Evolutionary conservation across 768 basidiomycete genomes (phyloP), one percentile per base, ranked within the genome.

Genomic region (Dioszegia aurantiaca): DNA sequence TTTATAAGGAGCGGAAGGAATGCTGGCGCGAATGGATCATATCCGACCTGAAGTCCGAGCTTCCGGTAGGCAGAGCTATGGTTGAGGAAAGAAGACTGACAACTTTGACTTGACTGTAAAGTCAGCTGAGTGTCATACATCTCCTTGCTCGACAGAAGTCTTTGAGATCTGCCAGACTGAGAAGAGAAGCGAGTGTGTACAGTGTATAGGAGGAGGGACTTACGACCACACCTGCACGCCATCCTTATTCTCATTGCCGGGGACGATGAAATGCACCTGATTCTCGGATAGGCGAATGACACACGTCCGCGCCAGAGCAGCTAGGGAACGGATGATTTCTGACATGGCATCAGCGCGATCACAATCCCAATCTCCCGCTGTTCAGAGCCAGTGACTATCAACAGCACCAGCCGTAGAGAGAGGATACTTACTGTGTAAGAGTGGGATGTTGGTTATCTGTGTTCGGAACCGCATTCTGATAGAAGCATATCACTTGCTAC

Each of bases 151-250:
- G 45, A n/a, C n/a, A n/a, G n/a, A n/a, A n/a, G n/a, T n/a, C n/a
- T n/a, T n/a, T 47, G 26, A 19, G 11, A 52, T 14, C 42, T 21
- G 6, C 5, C 2, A 12, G 21, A 24, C 27, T 27, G 21, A 16
- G 46, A 12, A 30, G 27, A 48, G 16, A 33, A 16, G 27, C 16
- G 24, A 48, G 19, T 27, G 36, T 23, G 54, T n/a, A n/a, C n/a
- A n/a, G n/a, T n/a, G n/a, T n/a, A n/a, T n/a, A 39, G 11, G 10
- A 1, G 31, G 4, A 31, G 3, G 24, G 23, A 67, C 75, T 68
- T 53, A 76, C 75, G 75, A 76, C 75, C 75, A 77, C 1, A 77
- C 72, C 56, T 77, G 73, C 2, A 77, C 75, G 31, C 75, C 75
- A 57, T 71, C 71, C 36, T 62, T 66, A 3, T 70, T 70, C 58